Evolutionary conservation across 805 yeast genomes (phyloP).

Genomic region (Hanseniaspora taiwanica): DNA sequence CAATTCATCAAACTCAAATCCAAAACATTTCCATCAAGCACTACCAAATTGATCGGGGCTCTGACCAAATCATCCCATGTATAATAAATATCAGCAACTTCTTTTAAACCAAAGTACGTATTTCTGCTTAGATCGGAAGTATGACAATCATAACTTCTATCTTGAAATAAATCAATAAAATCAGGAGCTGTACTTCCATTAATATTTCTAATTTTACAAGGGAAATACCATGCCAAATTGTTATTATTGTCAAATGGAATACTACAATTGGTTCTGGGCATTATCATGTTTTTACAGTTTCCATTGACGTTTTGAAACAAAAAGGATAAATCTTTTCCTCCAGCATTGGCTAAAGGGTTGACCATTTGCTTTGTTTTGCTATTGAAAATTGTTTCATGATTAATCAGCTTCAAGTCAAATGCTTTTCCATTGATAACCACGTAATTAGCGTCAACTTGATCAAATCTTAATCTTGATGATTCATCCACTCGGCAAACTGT

Average conservation of each 20-base stretch:
- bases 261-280: slow-evolving; percentile 50
- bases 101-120: slow-evolving; percentile 46
- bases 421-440: slow-evolving; percentile 75
- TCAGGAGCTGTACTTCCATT: slow-evolving; percentile 60
- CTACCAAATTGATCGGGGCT: slow-evolving; percentile 60
- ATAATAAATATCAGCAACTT: slow-evolving; percentile 66
- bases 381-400: background rate
- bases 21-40: slow-evolving; percentile 78
- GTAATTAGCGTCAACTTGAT: slow-evolving; percentile 45
- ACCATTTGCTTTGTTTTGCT: slow-evolving; percentile 35
- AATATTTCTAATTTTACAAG: slow-evolving; percentile 59
- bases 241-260: slow-evolving; percentile 56
- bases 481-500: slow-evolving; percentile 47
- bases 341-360: slow-evolving; percentile 79
- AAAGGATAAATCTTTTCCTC: slow-evolving; percentile 75
- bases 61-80: slow-evolving; percentile 73
- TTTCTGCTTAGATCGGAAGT: slow-evolving; percentile 58
- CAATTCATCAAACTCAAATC: slow-evolving; percentile 69
- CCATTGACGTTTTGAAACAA: slow-evolving; percentile 88
- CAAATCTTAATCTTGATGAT: slow-evolving; percentile 32
- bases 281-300: slow-evolving; percentile 67
- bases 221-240: slow-evolving; percentile 89
- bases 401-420: slow-evolving; percentile 38
- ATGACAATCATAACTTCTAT: slow-evolving; percentile 87
- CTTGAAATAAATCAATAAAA: slow-evolving; percentile 40